These are phyloP conservation scores for Coffea humblotiana DNA, from an alignment of 305 asterid genomes.

Conservation along the genomic window DNA sequence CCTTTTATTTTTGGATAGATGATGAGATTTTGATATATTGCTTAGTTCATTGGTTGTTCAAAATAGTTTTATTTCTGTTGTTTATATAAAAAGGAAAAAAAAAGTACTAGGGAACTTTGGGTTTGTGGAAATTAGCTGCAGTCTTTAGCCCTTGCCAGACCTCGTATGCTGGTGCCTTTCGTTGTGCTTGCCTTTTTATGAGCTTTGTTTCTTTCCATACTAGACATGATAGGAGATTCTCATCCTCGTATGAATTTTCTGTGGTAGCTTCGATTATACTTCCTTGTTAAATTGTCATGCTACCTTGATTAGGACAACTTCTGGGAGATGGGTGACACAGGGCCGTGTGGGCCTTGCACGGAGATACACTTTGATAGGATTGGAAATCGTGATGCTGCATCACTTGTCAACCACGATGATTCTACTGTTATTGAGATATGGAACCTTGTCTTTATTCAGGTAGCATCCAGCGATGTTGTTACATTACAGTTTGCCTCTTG, in stretches of 20 bases:
- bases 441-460: slow-evolving; percentile 98
- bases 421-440: slow-evolving; percentile 97
- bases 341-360: slow-evolving; percentile 99
- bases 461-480: slow-evolving; percentile 21
- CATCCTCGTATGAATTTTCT: neutral
- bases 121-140: neutral
- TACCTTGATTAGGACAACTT: slow-evolving; percentile 70
- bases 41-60: neutral
- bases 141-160: neutral
- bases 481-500: neutral
- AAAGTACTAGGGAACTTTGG: neutral
- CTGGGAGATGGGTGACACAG: slow-evolving; percentile 99
- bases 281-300: slow-evolving; percentile 7
- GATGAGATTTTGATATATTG: neutral
- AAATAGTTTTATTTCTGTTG: too few species aligned
- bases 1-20: neutral
- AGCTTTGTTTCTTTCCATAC: neutral
- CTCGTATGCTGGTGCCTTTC: neutral
- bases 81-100: too few species aligned
- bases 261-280: slow-evolving; percentile 4
- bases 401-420: slow-evolving; percentile 79
- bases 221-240: neutral
- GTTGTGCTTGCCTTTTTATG: neutral
- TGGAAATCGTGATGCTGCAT: slow-evolving; percentile 89
- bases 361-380: slow-evolving; percentile 94